Conservation (phyloP, 164 flowering plant species). For the Umbilicus rupestris region DNA sequence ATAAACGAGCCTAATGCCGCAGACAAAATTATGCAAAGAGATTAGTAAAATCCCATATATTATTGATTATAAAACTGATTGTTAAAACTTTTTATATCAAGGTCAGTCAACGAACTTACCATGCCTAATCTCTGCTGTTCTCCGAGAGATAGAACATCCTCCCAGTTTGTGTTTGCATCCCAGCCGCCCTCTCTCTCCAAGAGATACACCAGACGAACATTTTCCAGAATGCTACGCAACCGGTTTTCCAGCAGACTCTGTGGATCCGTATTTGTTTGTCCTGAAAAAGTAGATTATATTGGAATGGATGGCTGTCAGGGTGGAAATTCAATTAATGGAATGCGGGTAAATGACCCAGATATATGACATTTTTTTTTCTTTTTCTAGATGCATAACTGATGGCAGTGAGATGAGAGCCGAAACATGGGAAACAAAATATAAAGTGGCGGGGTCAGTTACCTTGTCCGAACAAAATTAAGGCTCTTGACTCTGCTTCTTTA, state of each 20-base stretch:
- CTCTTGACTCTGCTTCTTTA: constrained; percentile 63
- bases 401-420: background rate
- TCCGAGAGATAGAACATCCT: constrained; percentile 90
- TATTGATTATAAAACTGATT: background rate
- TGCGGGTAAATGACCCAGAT: background rate
- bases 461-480: constrained; percentile 21
- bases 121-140: constrained; percentile 98
- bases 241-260: constrained; percentile 35
- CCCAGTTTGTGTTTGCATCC: constrained; percentile 84
- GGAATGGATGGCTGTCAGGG: background rate
- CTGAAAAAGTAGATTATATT: constrained; percentile 21
- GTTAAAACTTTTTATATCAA: background rate
- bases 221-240: constrained; percentile 61
- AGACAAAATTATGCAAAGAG: background rate
- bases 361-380: background rate
- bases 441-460: constrained; percentile 28
- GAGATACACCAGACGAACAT: constrained; percentile 75
- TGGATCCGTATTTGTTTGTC: constrained; percentile 22
- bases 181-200: constrained; percentile 77
- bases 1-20: constrained; percentile 69
- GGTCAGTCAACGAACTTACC: constrained; percentile 36
- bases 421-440: background rate
- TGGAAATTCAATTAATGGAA: too few species aligned
- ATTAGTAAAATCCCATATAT: background rate
- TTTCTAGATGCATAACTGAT: too few species aligned